Percentiles rank a stretch among this genome's conserved stretches.
phyloP scores from a whole-genome alignment of 2,329 filamentous ascomycete species.

The Clarireedia monteithiana region DNA sequence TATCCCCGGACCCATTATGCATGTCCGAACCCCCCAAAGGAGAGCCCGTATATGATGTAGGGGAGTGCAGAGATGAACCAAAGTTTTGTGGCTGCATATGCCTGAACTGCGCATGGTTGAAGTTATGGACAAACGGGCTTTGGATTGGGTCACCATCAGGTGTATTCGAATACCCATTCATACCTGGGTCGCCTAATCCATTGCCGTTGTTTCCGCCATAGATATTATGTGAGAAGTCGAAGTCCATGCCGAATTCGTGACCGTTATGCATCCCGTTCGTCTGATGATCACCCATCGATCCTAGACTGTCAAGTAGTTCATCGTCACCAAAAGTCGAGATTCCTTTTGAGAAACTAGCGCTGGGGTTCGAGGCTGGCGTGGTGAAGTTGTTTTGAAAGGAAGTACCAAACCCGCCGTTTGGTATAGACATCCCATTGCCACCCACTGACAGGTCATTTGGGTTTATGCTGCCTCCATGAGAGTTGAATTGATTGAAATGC shows the following conservation, averaged over 20 bases:
- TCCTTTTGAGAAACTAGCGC: slow-evolving; percentile 67
- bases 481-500: slow-evolving; percentile 31
- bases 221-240: slow-evolving; percentile 48
- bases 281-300: slow-evolving; percentile 32
- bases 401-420: slow-evolving; percentile 41
- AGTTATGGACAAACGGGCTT: slow-evolving; percentile 76
- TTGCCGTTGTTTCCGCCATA: slow-evolving; percentile 49
- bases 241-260: slow-evolving; percentile 50
- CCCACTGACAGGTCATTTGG: slow-evolving; percentile 77
- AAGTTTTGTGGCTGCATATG: slow-evolving; percentile 54
- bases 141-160: slow-evolving; percentile 88
- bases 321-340: slow-evolving; percentile 80
- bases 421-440: slow-evolving; percentile 42
- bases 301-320: slow-evolving; percentile 72
- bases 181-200: slow-evolving; percentile 51
- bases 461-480: slow-evolving; percentile 56
- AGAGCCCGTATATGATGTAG: slow-evolving; percentile 42
- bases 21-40: slow-evolving; percentile 43
- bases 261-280: slow-evolving; percentile 41
- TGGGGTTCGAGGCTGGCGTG: slow-evolving; percentile 44
- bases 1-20: slow-evolving; percentile 35
- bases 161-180: slow-evolving; percentile 81
- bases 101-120: slow-evolving; percentile 71
- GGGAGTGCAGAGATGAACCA: slow-evolving; percentile 45
- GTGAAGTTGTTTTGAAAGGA: slow-evolving; percentile 56